Percentiles rank a stretch among this genome's conserved stretches.
phyloP scores from a whole-genome alignment of 169 alveolate species.

The Cyclospora cayetanensis region DNA sequence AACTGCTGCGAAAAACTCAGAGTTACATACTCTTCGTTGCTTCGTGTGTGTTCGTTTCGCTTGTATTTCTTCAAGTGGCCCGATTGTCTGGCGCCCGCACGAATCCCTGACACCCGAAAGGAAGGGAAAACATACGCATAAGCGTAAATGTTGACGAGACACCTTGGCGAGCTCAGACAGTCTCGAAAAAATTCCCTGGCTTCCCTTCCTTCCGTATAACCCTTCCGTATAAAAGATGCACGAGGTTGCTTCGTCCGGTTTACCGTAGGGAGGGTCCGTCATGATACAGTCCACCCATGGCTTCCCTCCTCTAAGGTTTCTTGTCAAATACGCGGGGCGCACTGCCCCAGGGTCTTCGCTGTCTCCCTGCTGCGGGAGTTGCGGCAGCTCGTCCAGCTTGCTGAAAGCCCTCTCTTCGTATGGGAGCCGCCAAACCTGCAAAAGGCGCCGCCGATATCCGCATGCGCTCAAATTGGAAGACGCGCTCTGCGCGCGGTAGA shows the following conservation, averaged over 20 bases:
- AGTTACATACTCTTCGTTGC: background rate
- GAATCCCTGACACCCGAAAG: background rate
- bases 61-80: constrained; percentile 45
- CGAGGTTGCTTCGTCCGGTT: background rate
- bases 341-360: background rate
- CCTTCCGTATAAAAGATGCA: too few species aligned
- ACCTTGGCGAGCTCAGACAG: too few species aligned
- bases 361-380: background rate
- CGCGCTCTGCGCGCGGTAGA: too few species aligned
- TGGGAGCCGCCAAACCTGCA: constrained; percentile 21
- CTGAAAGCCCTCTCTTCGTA: background rate
- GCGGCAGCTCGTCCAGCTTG: background rate
- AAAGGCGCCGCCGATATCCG: background rate
- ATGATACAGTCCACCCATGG: constrained; percentile 69
- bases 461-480: background rate
- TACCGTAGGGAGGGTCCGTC: constrained; percentile 72
- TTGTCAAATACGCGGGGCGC: background rate
- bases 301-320: background rate
- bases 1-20: too few species aligned
- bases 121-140: background rate
- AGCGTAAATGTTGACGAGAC: background rate
- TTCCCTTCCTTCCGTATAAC: too few species aligned
- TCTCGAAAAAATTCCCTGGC: too few species aligned
- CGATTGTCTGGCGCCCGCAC: constrained; percentile 56
- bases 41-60: background rate